phyloP scores from a whole-genome alignment of 805 yeast genomes.

The Debaryomyces castellii region DNA sequence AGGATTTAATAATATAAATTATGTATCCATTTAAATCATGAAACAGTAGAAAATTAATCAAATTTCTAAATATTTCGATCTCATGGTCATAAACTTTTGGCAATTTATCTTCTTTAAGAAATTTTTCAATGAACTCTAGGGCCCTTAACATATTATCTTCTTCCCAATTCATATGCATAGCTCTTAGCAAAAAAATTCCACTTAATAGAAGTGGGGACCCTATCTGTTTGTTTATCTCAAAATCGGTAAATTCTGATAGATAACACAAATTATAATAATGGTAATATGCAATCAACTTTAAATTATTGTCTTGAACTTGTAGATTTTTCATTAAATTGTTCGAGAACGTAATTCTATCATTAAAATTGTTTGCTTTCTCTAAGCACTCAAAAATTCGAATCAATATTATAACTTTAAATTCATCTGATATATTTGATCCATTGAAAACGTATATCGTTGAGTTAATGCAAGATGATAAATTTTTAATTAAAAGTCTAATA shows the following conservation, averaged over 20 bases:
- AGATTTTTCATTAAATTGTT: conserved; percentile 16
- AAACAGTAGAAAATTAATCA: conserved; percentile 22
- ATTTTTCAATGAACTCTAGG: conserved; percentile 10
- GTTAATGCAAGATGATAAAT: not conserved
- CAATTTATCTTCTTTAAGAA: conserved; percentile 8
- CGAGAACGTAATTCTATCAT: conserved; percentile 14
- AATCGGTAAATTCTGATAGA: conserved; percentile 7
- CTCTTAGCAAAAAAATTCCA: conserved; percentile 22
- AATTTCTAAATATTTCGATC: conserved; percentile 21
- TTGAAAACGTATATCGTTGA: conserved; percentile 5
- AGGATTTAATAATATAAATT: conserved; percentile 19
- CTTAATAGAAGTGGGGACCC: conserved; percentile 12
- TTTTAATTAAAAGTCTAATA: not conserved
- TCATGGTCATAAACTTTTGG: conserved; percentile 19
- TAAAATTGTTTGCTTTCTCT: conserved; percentile 16
- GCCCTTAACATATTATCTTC: conserved; percentile 19
- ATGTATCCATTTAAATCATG: conserved; percentile 24
- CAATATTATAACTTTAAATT: conserved; percentile 14
- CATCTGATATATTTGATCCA: conserved; percentile 9
- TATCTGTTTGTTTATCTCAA: conserved; percentile 6
- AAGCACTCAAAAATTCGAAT: conserved; percentile 16
- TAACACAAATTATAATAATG: conserved; percentile 22
- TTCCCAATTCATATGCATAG: conserved; percentile 21
- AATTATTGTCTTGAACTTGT: conserved; percentile 10
- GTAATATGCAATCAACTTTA: conserved; percentile 12